Percentiles rank a stretch among this genome's conserved stretches.
phyloP scores from a whole-genome alignment of 2,329 filamentous ascomycete genomes.

The Apiospora saccharicola region DNA sequence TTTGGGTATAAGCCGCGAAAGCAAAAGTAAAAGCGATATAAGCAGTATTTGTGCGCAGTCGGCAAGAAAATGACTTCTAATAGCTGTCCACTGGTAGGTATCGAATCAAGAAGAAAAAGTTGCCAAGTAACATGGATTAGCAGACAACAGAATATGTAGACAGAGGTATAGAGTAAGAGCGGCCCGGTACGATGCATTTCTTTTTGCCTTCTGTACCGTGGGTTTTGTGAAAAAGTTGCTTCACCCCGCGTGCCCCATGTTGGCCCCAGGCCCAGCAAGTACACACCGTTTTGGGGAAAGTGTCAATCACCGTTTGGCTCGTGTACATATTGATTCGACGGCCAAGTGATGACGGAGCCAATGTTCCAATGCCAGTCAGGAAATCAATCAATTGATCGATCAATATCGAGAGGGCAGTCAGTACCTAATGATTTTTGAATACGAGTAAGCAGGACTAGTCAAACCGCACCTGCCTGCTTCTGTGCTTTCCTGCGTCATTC shows the following conservation, averaged over 20 bases:
- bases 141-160: neutral
- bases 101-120: neutral
- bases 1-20: slow-evolving; percentile 9
- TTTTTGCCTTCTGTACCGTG: neutral
- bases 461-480: slow-evolving; percentile 14
- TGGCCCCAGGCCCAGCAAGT: neutral
- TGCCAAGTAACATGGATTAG: neutral
- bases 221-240: neutral
- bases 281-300: slow-evolving; percentile 5
- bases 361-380: neutral
- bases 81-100: neutral
- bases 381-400: neutral
- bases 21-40: neutral
- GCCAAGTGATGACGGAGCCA: neutral
- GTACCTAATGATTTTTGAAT: neutral
- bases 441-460: neutral
- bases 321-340: neutral
- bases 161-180: neutral
- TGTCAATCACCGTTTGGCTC: neutral
- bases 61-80: neutral
- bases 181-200: neutral
- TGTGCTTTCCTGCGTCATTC: slow-evolving; percentile 7
- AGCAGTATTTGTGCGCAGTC: neutral
- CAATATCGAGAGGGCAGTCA: neutral
- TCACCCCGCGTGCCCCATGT: slow-evolving; percentile 5